These are phyloP conservation scores for Solanum tarijense DNA, from an alignment of 257 asterid species.

Conservation along the genomic window DNA sequence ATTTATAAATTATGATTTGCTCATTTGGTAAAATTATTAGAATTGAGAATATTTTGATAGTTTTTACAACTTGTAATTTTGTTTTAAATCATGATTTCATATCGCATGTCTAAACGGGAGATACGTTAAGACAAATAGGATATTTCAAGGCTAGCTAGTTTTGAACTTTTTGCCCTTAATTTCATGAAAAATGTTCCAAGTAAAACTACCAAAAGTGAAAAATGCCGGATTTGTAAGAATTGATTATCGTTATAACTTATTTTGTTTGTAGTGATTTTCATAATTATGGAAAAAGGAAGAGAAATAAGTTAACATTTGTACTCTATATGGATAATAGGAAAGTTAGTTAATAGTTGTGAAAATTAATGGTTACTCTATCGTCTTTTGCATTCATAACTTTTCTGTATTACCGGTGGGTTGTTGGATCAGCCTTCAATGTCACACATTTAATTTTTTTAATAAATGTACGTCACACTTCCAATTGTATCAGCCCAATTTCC, in stretches of 20 bases:
- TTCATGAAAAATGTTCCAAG: background rate
- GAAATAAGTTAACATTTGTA: background rate
- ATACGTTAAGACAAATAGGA: background rate
- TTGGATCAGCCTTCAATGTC: slow-evolving; percentile 45
- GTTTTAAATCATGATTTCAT: too few species aligned
- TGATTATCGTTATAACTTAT: too few species aligned
- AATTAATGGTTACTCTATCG: too few species aligned
- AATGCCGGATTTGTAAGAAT: background rate
- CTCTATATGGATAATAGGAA: background rate
- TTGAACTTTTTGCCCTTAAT: background rate
- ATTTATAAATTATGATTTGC: too few species aligned
- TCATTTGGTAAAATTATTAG: too few species aligned
- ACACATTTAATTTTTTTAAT: background rate
- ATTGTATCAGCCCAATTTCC: background rate
- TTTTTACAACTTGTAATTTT: too few species aligned
- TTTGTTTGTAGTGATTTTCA: background rate
- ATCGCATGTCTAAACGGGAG: background rate
- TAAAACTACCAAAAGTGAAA: background rate
- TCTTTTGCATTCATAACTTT: background rate
- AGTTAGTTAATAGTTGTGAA: slow-evolving; percentile 4
- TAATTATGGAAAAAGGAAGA: background rate
- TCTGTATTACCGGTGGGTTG: slow-evolving; percentile 39
- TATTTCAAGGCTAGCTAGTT: background rate
- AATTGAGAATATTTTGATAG: too few species aligned
- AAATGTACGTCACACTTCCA: background rate